These are phyloP conservation scores for Starmerella floris DNA, from an alignment of 805 yeast genomes.

Conservation along the genomic window DNA sequence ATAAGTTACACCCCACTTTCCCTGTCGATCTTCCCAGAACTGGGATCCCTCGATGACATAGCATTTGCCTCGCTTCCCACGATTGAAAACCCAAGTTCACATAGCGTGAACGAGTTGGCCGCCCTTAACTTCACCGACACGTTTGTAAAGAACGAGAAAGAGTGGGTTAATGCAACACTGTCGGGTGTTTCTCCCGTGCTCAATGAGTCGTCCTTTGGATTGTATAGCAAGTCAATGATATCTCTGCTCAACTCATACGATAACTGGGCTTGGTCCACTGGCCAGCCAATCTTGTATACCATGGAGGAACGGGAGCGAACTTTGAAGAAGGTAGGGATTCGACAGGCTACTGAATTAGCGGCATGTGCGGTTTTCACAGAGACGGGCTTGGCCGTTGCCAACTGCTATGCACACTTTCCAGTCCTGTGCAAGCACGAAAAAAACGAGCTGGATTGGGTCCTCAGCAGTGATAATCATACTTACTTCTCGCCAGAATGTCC, in stretches of 20 bases:
- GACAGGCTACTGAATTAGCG: conserved; percentile 12
- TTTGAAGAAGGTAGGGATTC: conserved; percentile 10
- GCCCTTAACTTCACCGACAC: conserved; percentile 12
- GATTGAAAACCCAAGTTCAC: conserved; percentile 2
- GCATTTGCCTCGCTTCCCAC: conserved; percentile 10
- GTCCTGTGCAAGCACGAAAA: conserved; percentile 43
- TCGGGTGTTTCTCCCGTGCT: conserved; percentile 62
- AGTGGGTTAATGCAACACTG: conserved; percentile 23
- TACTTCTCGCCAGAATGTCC: conserved; percentile 31
- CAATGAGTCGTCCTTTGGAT: conserved; percentile 26
- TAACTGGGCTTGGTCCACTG: conserved; percentile 65
- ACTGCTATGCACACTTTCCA: conserved; percentile 45
- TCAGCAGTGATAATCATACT: conserved; percentile 27
- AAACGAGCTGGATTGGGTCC: conserved; percentile 30
- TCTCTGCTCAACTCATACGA: conserved; percentile 21
- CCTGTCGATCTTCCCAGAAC: background rate
- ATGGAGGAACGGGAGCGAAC: conserved; percentile 11
- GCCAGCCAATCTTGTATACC: conserved; percentile 36
- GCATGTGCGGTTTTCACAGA: conserved; percentile 35
- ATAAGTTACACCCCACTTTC: conserved; percentile 2
- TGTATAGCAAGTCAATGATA: conserved; percentile 10
- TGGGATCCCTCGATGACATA: background rate
- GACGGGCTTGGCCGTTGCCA: conserved; percentile 49
- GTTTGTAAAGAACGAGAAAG: background rate
- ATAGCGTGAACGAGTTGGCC: conserved; percentile 5